Evolutionary conservation across 768 basidiomycete species (phyloP).

Genomic region (Lactifluus piperatus): DNA sequence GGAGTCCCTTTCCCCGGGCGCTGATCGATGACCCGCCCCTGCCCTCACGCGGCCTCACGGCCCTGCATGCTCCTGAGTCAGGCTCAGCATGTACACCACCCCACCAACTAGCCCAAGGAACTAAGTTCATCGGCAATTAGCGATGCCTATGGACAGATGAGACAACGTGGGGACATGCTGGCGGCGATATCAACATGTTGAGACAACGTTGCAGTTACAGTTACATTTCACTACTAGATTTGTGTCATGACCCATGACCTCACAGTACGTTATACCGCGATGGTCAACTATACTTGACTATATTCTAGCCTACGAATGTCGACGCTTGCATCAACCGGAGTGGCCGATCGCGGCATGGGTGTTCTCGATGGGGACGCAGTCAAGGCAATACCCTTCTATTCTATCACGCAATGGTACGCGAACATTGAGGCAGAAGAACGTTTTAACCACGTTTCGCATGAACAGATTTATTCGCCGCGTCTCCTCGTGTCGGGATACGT

Average conservation of each 20-base stretch:
- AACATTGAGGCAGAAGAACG: not conserved
- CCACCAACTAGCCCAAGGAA: too few relatives aligned
- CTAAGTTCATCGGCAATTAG: too few relatives aligned
- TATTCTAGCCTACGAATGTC: not conserved
- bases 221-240: not conserved
- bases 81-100: too few relatives aligned
- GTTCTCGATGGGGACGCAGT: not conserved
- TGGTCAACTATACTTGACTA: too few relatives aligned
- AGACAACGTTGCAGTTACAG: not conserved
- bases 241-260: not conserved
- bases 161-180: not conserved
- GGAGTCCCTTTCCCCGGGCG: too few relatives aligned
- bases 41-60: too few relatives aligned
- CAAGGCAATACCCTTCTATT: not conserved
- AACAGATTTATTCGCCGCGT: not conserved
- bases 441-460: not conserved
- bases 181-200: not conserved
- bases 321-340: not conserved
- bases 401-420: not conserved
- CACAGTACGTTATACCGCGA: not conserved
- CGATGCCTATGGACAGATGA: not conserved
- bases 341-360: not conserved
- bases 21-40: too few relatives aligned
- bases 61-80: too few relatives aligned
- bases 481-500: too few relatives aligned